These are phyloP conservation scores for Chrysanthemum lavandulifolium DNA, from an alignment of 129 eudicot genomes.

Conservation along the genomic window DNA sequence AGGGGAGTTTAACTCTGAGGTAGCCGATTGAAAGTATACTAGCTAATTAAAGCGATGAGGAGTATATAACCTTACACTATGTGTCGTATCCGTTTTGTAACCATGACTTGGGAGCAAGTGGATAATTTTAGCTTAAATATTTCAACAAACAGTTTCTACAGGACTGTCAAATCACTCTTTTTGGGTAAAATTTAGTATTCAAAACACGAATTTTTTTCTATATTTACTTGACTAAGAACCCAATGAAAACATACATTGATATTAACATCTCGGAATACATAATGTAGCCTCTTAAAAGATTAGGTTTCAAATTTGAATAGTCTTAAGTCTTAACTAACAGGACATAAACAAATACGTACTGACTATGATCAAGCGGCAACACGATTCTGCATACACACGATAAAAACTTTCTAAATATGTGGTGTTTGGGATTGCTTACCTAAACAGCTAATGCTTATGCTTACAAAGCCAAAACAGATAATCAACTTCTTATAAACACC, in stretches of 20 bases:
- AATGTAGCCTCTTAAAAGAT: conserved; percentile 5
- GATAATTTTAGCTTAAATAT: background rate
- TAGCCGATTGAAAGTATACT: background rate
- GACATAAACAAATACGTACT: background rate
- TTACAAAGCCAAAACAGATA: too few relatives aligned
- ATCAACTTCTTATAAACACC: too few relatives aligned
- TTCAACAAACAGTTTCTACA: background rate
- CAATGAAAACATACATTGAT: background rate
- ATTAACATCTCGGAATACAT: conserved; percentile 12
- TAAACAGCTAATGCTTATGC: too few relatives aligned
- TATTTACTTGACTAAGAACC: background rate
- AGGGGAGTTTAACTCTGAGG: background rate
- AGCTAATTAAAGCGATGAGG: background rate
- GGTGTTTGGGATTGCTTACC: too few relatives aligned
- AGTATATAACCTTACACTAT: too few relatives aligned
- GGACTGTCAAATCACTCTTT: background rate
- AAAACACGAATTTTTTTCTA: background rate
- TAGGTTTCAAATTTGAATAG: background rate
- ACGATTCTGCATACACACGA: background rate
- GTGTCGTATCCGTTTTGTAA: background rate
- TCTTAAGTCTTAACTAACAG: background rate
- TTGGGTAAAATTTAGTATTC: background rate
- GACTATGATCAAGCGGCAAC: background rate
- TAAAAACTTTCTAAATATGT: too few relatives aligned
- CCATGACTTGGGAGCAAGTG: background rate